Evolutionary conservation across 108 stramenopile genomes (phyloP), one percentile per base, ranked within the genome.

Genomic region (Mediolabrus comicus): DNA sequence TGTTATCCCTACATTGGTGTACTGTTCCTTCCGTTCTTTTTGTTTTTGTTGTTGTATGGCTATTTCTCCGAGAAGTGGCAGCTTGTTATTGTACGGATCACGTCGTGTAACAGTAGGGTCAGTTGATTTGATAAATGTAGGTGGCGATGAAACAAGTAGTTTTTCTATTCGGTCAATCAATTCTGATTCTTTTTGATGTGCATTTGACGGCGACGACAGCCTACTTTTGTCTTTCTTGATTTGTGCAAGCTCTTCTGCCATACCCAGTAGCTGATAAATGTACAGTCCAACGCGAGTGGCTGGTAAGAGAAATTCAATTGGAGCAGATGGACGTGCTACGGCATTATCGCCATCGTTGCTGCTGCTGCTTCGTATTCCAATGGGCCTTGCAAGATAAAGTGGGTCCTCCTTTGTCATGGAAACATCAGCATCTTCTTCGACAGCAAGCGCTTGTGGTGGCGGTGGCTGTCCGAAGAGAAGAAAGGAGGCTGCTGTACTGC

Each of bases 261-360:
- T 30, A 5, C 29, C 68, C 24, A 88, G 29, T 2, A 62, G 27
- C n/a, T 73, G 56, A 71, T 85, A 74, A 35, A 88, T 82, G 49
- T 83, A 83, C 11, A 84, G 24, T 32, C 77, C 68, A 5, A 85
- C 84, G 4, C 87, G 79, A 31, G 83, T 61, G 11, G 87, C 83
- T 24, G 87, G 87, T 13, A 81, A 33, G 8, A 88, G 62, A 54
- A 72, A 72, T 64, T 81, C 80, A 3, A 83, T 51, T 3, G 84
- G 83, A 3, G 80, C 85, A 0, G 76, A 77, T n/a, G 76, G 76
- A 3, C 76, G 76, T 2, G 65, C 17, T 29, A 19, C 32, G 22
- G 33, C 26, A 0, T 10, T 24, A n/a, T n/a, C n/a, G 12, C 41
- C 62, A 2, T 49, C 38, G 25, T 7, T 8, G 4, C 41, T 25